Evolutionary conservation across 441 rosid species (phyloP), one percentile per base, ranked within the genome.

Genomic region (Arabidopsis hybrid): DNA sequence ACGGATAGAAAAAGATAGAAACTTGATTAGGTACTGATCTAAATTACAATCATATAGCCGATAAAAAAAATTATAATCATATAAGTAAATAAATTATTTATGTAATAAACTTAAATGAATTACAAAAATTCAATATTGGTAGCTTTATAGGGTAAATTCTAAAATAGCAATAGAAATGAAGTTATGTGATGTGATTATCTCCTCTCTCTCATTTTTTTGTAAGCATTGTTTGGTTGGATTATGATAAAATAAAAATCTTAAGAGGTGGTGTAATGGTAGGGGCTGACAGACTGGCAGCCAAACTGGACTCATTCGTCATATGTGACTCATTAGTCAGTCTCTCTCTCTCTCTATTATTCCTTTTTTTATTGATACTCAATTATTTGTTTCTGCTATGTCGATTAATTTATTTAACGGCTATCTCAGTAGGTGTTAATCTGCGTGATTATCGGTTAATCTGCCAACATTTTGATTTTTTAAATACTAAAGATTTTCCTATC

Each of bases 211-310:
- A n/a, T 21, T 58, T 60, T 57, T 2, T 39, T 12, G 12, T 6
- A 17, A 7, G 8, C 26, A 21, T 21, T 21, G 26, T 21, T 21
- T 21, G 26, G 26, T 21, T 21, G 26, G 26, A 21, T 21, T 21
- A 21, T 21, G 26, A 21, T 21, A 21, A 14, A 62, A 2, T 5
- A 3, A 11, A 12, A 58, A 50, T 51, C 6, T 63, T 47, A 49
- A 29, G 66, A 34, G 12, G 65, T 29, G 32, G 32, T 57, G 60
- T 40, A 59, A 49, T 47, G 69, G 78, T 67, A 50, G 74, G 69
- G 65, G 59, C 13, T 14, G 70, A 81, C 89, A 84, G 89, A n/a
- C 84, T 88, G 90, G 83, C 85, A 78, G 65, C 78, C 49, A 51
- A 67, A 79, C 74, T 82, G 89, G 80, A 72, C 71, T 78, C 29